Percentiles rank a stretch among this genome's conserved stretches.
Evolutionary conservation across 805 yeast species (phyloP).

Genomic region (Pichia gijzeniarum): DNA sequence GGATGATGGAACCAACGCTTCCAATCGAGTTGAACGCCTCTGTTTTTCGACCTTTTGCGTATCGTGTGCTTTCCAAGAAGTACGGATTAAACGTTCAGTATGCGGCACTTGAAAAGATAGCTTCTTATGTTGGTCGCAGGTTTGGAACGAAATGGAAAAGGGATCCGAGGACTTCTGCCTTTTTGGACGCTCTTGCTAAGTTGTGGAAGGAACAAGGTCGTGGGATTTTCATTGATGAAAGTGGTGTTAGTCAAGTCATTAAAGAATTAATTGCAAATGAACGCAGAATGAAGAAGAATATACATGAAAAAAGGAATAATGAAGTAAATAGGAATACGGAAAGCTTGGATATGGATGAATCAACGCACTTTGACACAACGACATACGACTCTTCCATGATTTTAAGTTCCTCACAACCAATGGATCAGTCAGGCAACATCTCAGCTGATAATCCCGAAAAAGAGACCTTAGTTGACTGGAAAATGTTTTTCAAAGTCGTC

Average conservation of each 20-base stretch:
- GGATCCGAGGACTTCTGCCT: conserved; percentile 50
- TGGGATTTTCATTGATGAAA: conserved; percentile 79
- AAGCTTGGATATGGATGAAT: neutral
- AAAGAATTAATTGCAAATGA: conserved; percentile 37
- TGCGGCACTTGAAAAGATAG: conserved; percentile 66
- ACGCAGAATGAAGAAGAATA: conserved; percentile 6
- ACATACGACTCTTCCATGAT: conserved; percentile 7
- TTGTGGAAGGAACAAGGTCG: conserved; percentile 87
- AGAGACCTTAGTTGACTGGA: conserved; percentile 47
- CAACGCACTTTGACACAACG: conserved; percentile 2
- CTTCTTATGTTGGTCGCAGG: conserved; percentile 65
- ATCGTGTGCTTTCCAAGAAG: conserved; percentile 82
- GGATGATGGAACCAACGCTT: conserved; percentile 36
- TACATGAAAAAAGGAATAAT: neutral
- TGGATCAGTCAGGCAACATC: neutral
- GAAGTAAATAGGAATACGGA: neutral
- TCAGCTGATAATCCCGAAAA: conserved; percentile 29
- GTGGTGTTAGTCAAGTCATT: conserved; percentile 56
- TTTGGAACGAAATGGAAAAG: conserved; percentile 84
- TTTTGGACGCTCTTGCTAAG: conserved; percentile 71
- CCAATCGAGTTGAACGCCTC: conserved; percentile 78
- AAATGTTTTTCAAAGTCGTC: conserved; percentile 61
- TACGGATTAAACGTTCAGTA: conserved; percentile 88
- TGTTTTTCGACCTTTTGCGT: conserved; percentile 85
- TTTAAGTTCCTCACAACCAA: conserved; percentile 1